Evolutionary conservation across 108 stramenopile genomes (phyloP).

Genomic region (Cyclostephanos invisitatus): DNA sequence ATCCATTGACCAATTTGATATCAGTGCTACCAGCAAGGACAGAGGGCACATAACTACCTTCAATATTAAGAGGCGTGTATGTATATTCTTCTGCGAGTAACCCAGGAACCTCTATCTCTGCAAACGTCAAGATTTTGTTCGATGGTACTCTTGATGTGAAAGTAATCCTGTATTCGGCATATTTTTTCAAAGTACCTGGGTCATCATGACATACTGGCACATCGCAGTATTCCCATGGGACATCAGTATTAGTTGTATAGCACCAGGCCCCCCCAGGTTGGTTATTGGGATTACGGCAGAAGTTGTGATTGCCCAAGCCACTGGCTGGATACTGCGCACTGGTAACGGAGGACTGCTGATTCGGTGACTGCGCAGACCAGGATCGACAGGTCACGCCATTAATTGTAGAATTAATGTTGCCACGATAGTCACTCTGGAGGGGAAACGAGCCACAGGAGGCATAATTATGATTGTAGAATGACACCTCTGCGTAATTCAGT

Average conservation of each 20-base stretch:
- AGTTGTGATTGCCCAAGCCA: conserved; percentile 17
- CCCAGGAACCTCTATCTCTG: conserved; percentile 26
- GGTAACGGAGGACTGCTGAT: background rate
- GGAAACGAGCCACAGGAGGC: background rate
- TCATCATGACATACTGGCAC: conserved; percentile 6
- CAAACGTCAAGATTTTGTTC: conserved; percentile 5
- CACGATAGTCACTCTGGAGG: conserved; percentile 16
- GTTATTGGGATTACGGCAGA: conserved; percentile 22
- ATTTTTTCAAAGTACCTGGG: conserved; percentile 4
- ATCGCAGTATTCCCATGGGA: conserved; percentile 6
- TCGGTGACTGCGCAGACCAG: conserved; percentile 2
- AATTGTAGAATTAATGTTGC: conserved; percentile 10
- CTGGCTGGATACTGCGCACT: background rate
- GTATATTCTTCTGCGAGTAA: conserved; percentile 9
- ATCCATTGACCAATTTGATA: background rate
- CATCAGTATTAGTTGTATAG: conserved; percentile 11
- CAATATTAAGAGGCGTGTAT: conserved; percentile 3
- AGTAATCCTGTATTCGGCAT: conserved; percentile 7
- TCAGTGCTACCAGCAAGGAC: background rate
- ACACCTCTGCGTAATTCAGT: conserved; percentile 8
- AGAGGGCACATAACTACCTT: conserved; percentile 8
- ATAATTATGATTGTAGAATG: conserved; percentile 9
- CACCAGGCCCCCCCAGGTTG: conserved; percentile 19
- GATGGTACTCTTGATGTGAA: conserved; percentile 1
- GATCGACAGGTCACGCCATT: conserved; percentile 9